Conservation (phyloP, 345 rosid species). For the Chamaenerion angustifolium region DNA sequence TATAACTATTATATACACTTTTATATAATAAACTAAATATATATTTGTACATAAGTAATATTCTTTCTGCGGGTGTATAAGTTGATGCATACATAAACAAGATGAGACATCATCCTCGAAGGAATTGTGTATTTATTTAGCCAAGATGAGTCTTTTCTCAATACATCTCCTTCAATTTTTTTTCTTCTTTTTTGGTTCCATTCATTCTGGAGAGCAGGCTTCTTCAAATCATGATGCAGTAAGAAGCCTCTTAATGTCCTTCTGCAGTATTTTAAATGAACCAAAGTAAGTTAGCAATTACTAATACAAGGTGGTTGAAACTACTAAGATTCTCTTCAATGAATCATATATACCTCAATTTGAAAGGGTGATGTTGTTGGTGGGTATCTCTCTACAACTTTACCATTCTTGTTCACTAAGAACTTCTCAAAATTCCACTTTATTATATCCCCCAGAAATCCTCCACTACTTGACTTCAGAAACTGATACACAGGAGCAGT, state of each 20-base stretch:
- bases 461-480: constrained; percentile 76
- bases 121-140: too few species aligned
- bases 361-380: constrained; percentile 93
- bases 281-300: neutral
- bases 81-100: too few species aligned
- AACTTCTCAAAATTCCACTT: constrained; percentile 98
- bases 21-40: too few species aligned
- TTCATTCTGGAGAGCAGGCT: too few species aligned
- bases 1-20: too few species aligned
- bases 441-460: constrained; percentile 59
- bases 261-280: constrained; percentile 25
- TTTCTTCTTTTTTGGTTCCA: too few species aligned
- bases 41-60: too few species aligned
- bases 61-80: too few species aligned
- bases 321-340: neutral
- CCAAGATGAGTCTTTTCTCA: too few species aligned
- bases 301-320: neutral
- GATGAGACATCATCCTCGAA: too few species aligned
- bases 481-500: constrained; percentile 82
- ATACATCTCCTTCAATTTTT: too few species aligned
- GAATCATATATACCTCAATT: constrained; percentile 49
- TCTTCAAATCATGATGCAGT: constrained; percentile 19
- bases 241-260: constrained; percentile 53
- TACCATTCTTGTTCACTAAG: constrained; percentile 80
- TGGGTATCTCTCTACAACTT: constrained; percentile 74